These are phyloP conservation scores for Gracilaria caudata DNA, from an alignment of 23 red algal species.

Conservation along the genomic window DNA sequence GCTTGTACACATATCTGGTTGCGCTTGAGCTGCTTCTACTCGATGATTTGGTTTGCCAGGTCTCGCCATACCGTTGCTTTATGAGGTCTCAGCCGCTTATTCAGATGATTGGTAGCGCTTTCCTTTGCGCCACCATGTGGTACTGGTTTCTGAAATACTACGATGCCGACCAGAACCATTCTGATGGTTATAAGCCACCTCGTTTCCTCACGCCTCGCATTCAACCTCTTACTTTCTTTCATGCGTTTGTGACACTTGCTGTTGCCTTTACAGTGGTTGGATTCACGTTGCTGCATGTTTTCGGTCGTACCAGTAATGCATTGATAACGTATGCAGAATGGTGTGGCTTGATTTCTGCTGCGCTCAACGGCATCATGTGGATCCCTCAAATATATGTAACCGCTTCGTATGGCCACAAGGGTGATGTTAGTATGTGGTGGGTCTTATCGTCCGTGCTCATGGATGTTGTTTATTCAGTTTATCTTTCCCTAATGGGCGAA, in stretches of 20 bases:
- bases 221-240: conserved; percentile 41
- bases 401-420: conserved; percentile 69
- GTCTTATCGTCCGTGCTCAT: conserved; percentile 74
- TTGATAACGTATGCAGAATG: conserved; percentile 53
- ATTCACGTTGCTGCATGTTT: not conserved
- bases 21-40: conserved; percentile 73
- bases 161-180: conserved; percentile 10
- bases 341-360: conserved; percentile 65
- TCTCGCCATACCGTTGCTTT: conserved; percentile 59
- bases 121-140: conserved; percentile 68
- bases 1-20: conserved; percentile 82
- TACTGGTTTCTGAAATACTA: conserved; percentile 85
- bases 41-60: conserved; percentile 30
- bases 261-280: conserved; percentile 32
- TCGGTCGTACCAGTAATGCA: conserved; percentile 8
- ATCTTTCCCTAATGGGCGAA: conserved; percentile 60
- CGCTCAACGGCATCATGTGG: conserved; percentile 86
- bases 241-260: conserved; percentile 30
- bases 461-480: conserved; percentile 77
- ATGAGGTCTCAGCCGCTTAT: conserved; percentile 66
- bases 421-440: conserved; percentile 76
- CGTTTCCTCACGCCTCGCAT: conserved; percentile 43
- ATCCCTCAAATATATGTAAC: conserved; percentile 84
- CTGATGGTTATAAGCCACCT: conserved; percentile 7
- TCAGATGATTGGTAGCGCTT: conserved; percentile 71